Conservation (phyloP, 768 basidiomycete genomes). For the Hericium erinaceus region DNA sequence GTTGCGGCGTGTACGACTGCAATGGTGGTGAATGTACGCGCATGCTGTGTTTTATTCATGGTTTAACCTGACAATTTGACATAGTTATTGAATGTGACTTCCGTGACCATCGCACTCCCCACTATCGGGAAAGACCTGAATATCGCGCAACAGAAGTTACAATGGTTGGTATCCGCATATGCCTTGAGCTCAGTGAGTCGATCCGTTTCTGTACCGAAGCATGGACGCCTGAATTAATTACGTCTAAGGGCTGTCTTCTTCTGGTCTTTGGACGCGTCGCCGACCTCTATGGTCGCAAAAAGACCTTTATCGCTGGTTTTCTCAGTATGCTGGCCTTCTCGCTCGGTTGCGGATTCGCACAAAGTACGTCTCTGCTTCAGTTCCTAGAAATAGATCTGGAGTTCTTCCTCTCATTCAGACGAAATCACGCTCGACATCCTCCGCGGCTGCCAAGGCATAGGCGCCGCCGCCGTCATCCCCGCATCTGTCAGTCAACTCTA, state of each 20-base stretch:
- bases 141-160: slow-evolving; percentile 41
- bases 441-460: slow-evolving; percentile 75
- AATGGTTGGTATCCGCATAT: slow-evolving; percentile 64
- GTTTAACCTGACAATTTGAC: neutral
- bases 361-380: slow-evolving; percentile 24
- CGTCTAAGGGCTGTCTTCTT: slow-evolving; percentile 60
- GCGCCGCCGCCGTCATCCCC: slow-evolving; percentile 67
- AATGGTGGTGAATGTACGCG: slow-evolving; percentile 21
- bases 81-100: slow-evolving; percentile 18
- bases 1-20: slow-evolving; percentile 22
- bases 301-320: slow-evolving; percentile 54
- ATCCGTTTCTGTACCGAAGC: neutral
- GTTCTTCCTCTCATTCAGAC: slow-evolving; percentile 26
- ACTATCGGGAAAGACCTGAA: slow-evolving; percentile 29
- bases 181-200: slow-evolving; percentile 52
- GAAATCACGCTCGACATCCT: slow-evolving; percentile 56
- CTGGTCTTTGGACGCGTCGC: slow-evolving; percentile 70
- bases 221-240: neutral
- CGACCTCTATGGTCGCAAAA: slow-evolving; percentile 70
- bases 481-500: slow-evolving; percentile 42
- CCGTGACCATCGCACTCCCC: slow-evolving; percentile 21
- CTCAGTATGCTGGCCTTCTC: slow-evolving; percentile 44
- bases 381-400: neutral
- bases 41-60: neutral
- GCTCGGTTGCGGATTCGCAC: slow-evolving; percentile 55